Evolutionary conservation across 1,284 basidiomycete genomes (phyloP), one percentile per base, ranked within the genome.

Genomic region (Cutaneotrichosporon cutaneum): DNA sequence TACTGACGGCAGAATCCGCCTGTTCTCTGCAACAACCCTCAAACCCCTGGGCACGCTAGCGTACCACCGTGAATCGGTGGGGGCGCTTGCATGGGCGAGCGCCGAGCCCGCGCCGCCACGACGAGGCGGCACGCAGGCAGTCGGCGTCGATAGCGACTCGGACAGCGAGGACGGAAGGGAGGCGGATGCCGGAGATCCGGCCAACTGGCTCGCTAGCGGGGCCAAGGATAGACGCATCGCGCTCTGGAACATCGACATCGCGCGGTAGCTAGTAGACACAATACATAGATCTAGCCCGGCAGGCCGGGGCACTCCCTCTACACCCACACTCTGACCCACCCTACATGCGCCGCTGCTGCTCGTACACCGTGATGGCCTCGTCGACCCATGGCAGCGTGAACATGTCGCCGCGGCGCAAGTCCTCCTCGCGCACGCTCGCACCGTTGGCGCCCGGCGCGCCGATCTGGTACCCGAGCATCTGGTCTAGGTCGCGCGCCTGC

Each of bases 401-500:
- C 77, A 92, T 90, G 74, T 95, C 92, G 69, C 90, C 92, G 53
- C 92, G 81, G 65, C 89, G 85, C 62, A 96, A 81, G 76, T 96
- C 93, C 70, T 96, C 93, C 61, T 90, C 89, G 21, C 90, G 82
- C 13, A 94, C 84, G n/a, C 76, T 79, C 18, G 77, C 77, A 5
- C 77, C 79, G 57, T 80, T 79, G 36, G 69, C 66, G 16, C 73
- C 76, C 26, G 86, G 87, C 3, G 89, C 86, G 3, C 92, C 92
- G 16, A 81, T 78, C 68, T 78, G 80, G 76, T 88, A 90, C 44
- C 90, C 91, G n/a, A 98, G 83, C 62, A 96, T 85, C 61, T 85
- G 87, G 77, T 95, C 92, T 45, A 99, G 79, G 77, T 96, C 93
- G 21, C 91, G 84, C 33, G 92, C 90, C 77, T 98, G 95, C 3